phyloP scores from a whole-genome alignment of 495 filamentous ascomycete species.

The Tuber borchii region DNA sequence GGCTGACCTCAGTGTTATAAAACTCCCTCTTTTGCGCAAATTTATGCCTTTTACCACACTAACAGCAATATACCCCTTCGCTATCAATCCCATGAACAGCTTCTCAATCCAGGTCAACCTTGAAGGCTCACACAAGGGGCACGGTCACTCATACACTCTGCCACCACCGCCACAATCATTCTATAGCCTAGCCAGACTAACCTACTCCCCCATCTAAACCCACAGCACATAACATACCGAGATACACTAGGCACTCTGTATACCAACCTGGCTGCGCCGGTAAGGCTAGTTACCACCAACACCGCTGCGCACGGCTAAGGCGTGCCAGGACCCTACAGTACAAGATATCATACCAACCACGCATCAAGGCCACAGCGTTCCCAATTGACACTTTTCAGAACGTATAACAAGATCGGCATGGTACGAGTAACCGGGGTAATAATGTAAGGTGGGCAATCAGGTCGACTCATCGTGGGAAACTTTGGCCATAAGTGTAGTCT shows the following conservation, averaged over 20 bases:
- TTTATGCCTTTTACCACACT: background rate
- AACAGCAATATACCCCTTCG: background rate
- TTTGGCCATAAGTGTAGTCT: background rate
- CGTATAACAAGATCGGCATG: background rate
- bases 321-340: no score
- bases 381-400: background rate
- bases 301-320: background rate
- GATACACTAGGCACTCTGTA: background rate
- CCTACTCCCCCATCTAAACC: background rate
- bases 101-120: background rate
- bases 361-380: background rate
- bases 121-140: background rate
- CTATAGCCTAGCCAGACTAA: background rate
- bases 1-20: background rate
- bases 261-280: background rate
- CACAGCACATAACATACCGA: background rate
- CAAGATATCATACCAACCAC: no score
- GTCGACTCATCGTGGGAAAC: background rate
- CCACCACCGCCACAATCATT: background rate
- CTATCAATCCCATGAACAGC: background rate
- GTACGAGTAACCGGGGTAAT: background rate
- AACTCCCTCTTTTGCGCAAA: background rate
- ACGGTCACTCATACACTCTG: background rate
- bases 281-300: background rate
- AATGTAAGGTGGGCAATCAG: background rate